Conservation (phyloP, 2,329 filamentous ascomycete species). For the Sphaerulina musiva region DNA sequence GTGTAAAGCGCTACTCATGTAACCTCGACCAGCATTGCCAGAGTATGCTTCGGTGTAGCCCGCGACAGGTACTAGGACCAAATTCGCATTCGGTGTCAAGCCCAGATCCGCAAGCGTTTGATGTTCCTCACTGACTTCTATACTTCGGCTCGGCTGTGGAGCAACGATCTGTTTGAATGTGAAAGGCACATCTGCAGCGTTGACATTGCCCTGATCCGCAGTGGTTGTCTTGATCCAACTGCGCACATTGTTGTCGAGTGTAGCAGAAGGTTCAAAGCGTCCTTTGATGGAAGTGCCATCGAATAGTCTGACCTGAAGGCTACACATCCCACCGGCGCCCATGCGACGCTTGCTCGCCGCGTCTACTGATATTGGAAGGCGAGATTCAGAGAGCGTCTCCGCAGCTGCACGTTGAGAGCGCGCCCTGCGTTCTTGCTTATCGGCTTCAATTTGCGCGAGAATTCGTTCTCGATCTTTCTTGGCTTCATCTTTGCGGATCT, state of each 20-base stretch:
- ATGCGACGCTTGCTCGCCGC: slow-evolving; percentile 16
- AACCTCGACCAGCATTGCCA: slow-evolving; percentile 29
- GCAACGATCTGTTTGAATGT: slow-evolving; percentile 78
- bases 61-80: slow-evolving; percentile 69
- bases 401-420: slow-evolving; percentile 39
- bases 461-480: slow-evolving; percentile 65
- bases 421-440: slow-evolving; percentile 61
- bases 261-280: slow-evolving; percentile 57
- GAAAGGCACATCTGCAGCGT: slow-evolving; percentile 52
- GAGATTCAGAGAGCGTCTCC: slow-evolving; percentile 6
- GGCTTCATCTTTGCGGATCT: slow-evolving; percentile 57
- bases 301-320: slow-evolving; percentile 70
- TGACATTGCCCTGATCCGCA: slow-evolving; percentile 30
- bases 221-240: slow-evolving; percentile 63
- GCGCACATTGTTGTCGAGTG: slow-evolving; percentile 61
- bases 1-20: slow-evolving; percentile 22
- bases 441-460: slow-evolving; percentile 67
- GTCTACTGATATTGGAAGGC: slow-evolving; percentile 14
- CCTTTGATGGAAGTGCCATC: slow-evolving; percentile 74
- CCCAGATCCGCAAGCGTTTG: slow-evolving; percentile 62
- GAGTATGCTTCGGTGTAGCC: slow-evolving; percentile 55
- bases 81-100: slow-evolving; percentile 69
- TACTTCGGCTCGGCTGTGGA: slow-evolving; percentile 65
- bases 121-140: slow-evolving; percentile 69
- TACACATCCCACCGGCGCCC: slow-evolving; percentile 25